phyloP scores from a whole-genome alignment of 2,329 filamentous ascomycete genomes.

The Verticillium nonalfalfae region DNA sequence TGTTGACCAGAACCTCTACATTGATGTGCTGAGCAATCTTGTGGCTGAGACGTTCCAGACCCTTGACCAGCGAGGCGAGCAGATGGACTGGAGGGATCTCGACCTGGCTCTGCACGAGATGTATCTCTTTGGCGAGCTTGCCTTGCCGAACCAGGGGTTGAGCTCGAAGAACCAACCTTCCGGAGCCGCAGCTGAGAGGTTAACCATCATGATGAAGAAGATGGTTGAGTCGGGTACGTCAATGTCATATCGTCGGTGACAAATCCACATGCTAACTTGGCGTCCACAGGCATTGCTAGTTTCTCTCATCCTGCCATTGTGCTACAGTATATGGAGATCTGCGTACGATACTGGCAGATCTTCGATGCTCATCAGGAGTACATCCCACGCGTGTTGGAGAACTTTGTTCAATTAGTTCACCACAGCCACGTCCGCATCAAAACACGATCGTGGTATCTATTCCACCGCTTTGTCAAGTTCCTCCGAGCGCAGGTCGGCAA shows the following conservation, averaged over 20 bases:
- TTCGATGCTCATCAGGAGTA: conserved; percentile 79
- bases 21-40: conserved; percentile 79
- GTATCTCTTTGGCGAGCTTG: conserved; percentile 90
- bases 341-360: conserved; percentile 86
- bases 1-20: conserved; percentile 81
- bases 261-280: not conserved
- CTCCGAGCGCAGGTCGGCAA: conserved; percentile 78
- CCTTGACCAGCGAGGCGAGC: conserved; percentile 65
- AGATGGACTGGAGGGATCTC: conserved; percentile 89
- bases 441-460: conserved; percentile 92
- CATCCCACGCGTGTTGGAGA: conserved; percentile 82
- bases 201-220: conserved; percentile 89
- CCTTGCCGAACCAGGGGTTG: conserved; percentile 81
- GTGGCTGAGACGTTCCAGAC: conserved; percentile 82
- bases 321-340: conserved; percentile 97
- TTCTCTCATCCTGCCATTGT: conserved; percentile 89
- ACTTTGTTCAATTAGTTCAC: conserved; percentile 86
- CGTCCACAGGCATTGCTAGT: conserved; percentile 62
- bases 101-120: conserved; percentile 93
- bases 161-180: conserved; percentile 80
- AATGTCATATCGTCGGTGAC: conserved; percentile 3
- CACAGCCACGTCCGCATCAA: conserved; percentile 82
- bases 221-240: conserved; percentile 84
- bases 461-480: conserved; percentile 87
- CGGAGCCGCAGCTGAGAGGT: conserved; percentile 68